These are phyloP conservation scores for Sarocladium oryzae DNA, from an alignment of 2,329 filamentous ascomycete species.

Conservation along the genomic window DNA sequence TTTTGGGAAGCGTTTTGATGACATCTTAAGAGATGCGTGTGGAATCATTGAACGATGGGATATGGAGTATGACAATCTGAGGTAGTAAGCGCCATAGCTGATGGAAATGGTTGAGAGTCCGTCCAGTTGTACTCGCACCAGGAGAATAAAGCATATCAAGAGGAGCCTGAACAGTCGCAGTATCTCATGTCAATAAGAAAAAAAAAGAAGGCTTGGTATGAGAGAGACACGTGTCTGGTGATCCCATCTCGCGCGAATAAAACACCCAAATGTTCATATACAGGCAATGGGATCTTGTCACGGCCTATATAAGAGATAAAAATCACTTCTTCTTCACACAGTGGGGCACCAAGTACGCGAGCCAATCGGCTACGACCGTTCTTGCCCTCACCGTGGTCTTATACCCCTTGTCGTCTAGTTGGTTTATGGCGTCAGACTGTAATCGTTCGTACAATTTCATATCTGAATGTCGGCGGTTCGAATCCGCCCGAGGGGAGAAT, in stretches of 20 bases:
- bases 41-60: not conserved
- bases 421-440: constrained; percentile 11
- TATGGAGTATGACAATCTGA: not conserved
- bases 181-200: no score
- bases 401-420: constrained; percentile 10
- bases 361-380: constrained; percentile 9
- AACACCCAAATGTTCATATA: no score
- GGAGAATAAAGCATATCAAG: no score
- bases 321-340: not conserved
- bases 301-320: no score
- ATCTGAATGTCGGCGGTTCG: constrained; percentile 11
- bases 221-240: no score
- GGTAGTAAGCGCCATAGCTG: not conserved
- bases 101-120: no score
- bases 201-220: no score
- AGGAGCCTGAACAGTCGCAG: no score
- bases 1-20: not conserved
- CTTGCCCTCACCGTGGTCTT: not conserved
- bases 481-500: constrained; percentile 10
- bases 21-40: not conserved
- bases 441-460: constrained; percentile 8
- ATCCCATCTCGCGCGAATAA: no score
- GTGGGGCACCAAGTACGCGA: constrained; percentile 8
- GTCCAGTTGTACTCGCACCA: no score
- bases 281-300: no score